Percentiles rank a stretch among this genome's conserved stretches.
Evolutionary conservation across 1,284 basidiomycete species (phyloP).

Genomic region (Microstroma glucosiphilum): DNA sequence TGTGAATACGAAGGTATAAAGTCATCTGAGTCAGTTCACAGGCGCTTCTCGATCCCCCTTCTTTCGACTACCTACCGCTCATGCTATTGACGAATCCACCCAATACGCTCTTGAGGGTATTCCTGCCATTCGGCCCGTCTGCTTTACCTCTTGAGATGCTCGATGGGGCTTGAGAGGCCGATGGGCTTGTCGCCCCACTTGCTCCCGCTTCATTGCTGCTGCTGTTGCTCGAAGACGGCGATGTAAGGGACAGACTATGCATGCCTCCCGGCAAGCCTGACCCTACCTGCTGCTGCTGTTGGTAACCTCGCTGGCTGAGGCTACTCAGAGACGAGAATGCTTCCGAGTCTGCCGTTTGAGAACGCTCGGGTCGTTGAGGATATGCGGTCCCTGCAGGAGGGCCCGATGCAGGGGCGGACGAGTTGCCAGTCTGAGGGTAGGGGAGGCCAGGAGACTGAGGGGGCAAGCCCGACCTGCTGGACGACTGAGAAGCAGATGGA

Average conservation of each 20-base stretch:
- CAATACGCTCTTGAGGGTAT: conserved; percentile 50
- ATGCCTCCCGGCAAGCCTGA: too few species aligned
- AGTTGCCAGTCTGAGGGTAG: not conserved
- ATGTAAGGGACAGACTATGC: too few species aligned
- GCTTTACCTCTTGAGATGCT: too few species aligned
- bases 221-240: too few species aligned
- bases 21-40: not conserved
- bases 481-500: conserved; percentile 7
- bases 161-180: too few species aligned
- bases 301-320: not conserved
- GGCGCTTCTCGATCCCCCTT: not conserved
- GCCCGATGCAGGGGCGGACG: conserved; percentile 12
- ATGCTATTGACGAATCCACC: conserved; percentile 51
- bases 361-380: conserved; percentile 10
- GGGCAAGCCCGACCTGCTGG: not conserved
- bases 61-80: conserved; percentile 27
- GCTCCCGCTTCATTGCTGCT: too few species aligned
- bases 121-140: conserved; percentile 10
- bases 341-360: not conserved
- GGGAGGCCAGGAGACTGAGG: conserved; percentile 19
- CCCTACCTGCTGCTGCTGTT: too few species aligned
- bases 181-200: too few species aligned
- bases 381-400: not conserved
- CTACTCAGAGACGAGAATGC: conserved; percentile 13
- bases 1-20: conserved; percentile 19